A percentile compares a stretch with the other conserved stretches of the same genome.
Conservation (phyloP, 179 eudicot genomes). For the Silene coronaria region DNA sequence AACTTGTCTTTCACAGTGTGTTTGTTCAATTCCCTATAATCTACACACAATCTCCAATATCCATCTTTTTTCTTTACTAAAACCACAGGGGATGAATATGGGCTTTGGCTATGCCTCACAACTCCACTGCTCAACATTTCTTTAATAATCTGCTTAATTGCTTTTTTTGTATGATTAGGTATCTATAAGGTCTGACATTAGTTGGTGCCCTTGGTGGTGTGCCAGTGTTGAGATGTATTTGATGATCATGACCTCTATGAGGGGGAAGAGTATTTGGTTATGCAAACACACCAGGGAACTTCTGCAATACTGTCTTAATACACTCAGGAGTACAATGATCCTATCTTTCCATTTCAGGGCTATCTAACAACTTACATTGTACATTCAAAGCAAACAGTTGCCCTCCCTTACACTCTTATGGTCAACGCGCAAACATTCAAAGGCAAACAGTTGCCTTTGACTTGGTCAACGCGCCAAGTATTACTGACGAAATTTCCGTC, state of each 20-base stretch:
- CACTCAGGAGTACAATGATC: no score
- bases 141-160: neutral
- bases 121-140: neutral
- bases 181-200: constrained; percentile 9
- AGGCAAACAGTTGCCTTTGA: no score
- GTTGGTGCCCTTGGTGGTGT: neutral
- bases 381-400: no score
- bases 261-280: no score
- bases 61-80: constrained; percentile 19
- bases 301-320: no score
- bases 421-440: no score
- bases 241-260: neutral
- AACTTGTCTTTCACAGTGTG: constrained; percentile 11
- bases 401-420: no score
- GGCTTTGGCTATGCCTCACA: neutral
- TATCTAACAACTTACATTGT: no score
- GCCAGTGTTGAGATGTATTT: neutral
- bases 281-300: no score
- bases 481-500: no score
- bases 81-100: neutral
- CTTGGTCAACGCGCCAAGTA: no score
- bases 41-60: neutral
- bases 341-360: no score
- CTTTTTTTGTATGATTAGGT: neutral
- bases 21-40: neutral